Conservation (phyloP, 371 early-diverging fungal genomes). For the Mucor circinelloides region DNA sequence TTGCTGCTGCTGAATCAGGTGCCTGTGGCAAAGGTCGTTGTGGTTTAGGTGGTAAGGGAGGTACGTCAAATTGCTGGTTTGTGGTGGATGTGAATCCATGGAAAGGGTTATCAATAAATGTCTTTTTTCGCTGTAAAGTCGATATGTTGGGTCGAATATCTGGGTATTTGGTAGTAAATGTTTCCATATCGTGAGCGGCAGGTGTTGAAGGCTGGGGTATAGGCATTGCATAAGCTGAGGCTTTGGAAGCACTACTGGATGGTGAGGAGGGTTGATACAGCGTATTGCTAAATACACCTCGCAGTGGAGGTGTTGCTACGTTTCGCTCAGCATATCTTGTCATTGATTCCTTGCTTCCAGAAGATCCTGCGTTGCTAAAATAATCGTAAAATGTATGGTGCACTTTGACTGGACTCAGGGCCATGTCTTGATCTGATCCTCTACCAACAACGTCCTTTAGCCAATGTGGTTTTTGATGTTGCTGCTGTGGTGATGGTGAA, state of each 20-base stretch:
- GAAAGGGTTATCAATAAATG: constrained; percentile 65
- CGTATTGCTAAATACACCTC: constrained; percentile 19
- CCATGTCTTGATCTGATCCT: neutral
- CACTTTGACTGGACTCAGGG: constrained; percentile 11
- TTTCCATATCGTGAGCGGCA: neutral
- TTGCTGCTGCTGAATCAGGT: neutral
- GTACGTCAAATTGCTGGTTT: constrained; percentile 28
- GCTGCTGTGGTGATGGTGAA: neutral
- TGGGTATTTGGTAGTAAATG: constrained; percentile 9
- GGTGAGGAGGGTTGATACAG: constrained; percentile 6
- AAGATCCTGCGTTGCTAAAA: constrained; percentile 6
- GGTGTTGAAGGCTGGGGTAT: constrained; percentile 4
- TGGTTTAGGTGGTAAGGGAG: constrained; percentile 20
- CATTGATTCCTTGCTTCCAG: constrained; percentile 17
- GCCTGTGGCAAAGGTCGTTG: constrained; percentile 10
- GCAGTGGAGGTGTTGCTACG: constrained; percentile 13
- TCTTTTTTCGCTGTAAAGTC: constrained; percentile 38
- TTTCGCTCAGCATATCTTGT: neutral
- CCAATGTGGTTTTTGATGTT: neutral
- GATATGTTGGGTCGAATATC: constrained; percentile 11
- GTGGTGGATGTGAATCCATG: constrained; percentile 56
- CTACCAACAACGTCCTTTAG: neutral
- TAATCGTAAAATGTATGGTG: constrained; percentile 21
- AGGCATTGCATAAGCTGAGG: constrained; percentile 11
- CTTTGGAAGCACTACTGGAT: too few relatives aligned